Base-by-base conservation (phyloP, 495 filamentous ascomycete species). In the Cetradonia linearis region DNA sequence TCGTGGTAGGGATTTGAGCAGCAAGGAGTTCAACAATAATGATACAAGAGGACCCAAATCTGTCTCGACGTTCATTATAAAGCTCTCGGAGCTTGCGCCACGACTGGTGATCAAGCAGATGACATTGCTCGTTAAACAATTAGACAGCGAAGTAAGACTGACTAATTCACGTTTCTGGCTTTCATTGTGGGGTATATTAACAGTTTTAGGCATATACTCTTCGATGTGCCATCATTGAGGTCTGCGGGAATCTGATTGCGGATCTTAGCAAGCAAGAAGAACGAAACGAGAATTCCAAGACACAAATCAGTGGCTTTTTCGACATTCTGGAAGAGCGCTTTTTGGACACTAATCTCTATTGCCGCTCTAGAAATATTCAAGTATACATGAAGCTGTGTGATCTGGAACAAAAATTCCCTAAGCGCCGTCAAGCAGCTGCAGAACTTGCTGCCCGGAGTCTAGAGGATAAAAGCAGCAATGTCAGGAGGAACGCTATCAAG, bases 381-480 rank as follows among this genome's bases (percentile, higher is more conserved):
- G 92, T 97, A 6, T 95, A 89, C 67, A 81, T 88, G 73, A 92
- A 86, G 62, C 80, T 99, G 4, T 96, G 91, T 66, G 89, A 95
- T 33, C 77, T 98, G 33, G 88, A 95, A 48, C 87, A 89, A 54
- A 99, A 97, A 68, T 96, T 93, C 68, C 89, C 89, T 20, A 96
- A 96, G 74, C 81, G 91, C 40, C 78, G 93, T 62, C 91, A 96
- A 71, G 83, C 79, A 61, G 90, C 84, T 1, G 87, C 94, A 18
- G 88, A 94, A 66, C 74, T 96, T 14, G 91, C 93, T 8, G 82
- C 87, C 42, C 80, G 87, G 64, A 96, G 91, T 68, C 76, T 99
- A 27, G 88, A 95, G 70, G 93, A 99, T 73, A 99, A 95, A 75
- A 97, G 93, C 71, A 97, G 94, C 70, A 92, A 97, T 69, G 93